These are phyloP conservation scores for Sarocladium kiliense DNA, from an alignment of 2,329 filamentous ascomycete genomes.

Conservation along the genomic window DNA sequence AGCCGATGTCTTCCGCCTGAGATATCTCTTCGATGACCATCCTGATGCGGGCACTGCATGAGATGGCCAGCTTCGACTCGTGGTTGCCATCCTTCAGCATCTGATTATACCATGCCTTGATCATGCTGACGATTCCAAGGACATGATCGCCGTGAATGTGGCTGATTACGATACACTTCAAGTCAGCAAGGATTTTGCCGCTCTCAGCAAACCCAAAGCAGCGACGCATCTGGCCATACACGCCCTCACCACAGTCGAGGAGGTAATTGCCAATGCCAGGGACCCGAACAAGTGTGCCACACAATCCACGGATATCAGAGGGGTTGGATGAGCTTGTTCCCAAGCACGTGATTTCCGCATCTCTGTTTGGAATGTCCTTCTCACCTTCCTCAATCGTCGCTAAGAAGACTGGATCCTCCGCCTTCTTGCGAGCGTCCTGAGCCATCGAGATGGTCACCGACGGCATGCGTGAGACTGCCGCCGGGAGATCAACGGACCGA, in stretches of 20 bases:
- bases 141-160: constrained; percentile 97
- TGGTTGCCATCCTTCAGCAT: constrained; percentile 29
- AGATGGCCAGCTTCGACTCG: constrained; percentile 52
- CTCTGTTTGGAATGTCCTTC: constrained; percentile 63
- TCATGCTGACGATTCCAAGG: constrained; percentile 74
- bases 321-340: constrained; percentile 89
- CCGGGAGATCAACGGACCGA: constrained; percentile 20
- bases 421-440: constrained; percentile 34
- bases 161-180: constrained; percentile 86
- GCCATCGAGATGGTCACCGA: constrained; percentile 39
- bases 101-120: constrained; percentile 71
- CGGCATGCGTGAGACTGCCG: constrained; percentile 27
- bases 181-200: constrained; percentile 63
- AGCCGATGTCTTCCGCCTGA: constrained; percentile 71
- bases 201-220: constrained; percentile 58
- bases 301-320: constrained; percentile 94
- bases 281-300: constrained; percentile 76
- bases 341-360: constrained; percentile 79
- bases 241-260: constrained; percentile 89
- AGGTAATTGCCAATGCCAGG: constrained; percentile 85
- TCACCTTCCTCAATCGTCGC: constrained; percentile 46
- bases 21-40: constrained; percentile 76
- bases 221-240: constrained; percentile 78
- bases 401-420: constrained; percentile 40
- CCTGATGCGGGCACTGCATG: constrained; percentile 67